Evolutionary conservation across 1,139 yeast genomes (phyloP), one percentile per base, ranked within the genome.

Genomic region (Taiozyma sp.): DNA sequence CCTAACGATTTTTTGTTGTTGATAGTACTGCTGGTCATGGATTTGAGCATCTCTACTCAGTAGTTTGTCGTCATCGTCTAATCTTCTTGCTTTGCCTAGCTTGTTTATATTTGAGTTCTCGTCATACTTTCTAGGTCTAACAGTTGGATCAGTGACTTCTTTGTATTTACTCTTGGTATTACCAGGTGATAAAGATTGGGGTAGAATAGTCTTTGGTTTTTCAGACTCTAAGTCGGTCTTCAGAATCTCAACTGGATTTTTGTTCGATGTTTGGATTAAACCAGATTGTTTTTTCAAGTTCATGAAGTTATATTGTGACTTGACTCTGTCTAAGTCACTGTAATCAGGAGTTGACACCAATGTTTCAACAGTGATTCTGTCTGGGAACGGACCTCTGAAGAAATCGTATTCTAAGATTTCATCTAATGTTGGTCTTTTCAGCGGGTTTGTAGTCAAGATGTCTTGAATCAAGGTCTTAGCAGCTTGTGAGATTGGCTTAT

Each of bases 141-240:
- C 47, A 14, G 54, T 46, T 10, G 62, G 53, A 34, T 64, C 67
- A 4, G 63, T 58, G 21, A 64, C 58, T 63, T 88, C 95, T 67
- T 85, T 86, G 69, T 91, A 91, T 69, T 91, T 91, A 68, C 77
- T 84, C 66, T 83, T 86, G 47, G 97, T 89, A 61, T 90, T 91
- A 58, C 93, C 93, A 16, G 98, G 98, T 30, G 97, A 90, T 63
- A 91, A 77, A 1, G 96, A 87, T 59, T 83, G 86, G 43, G 98
- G 98, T 59, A 91, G 74, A 58, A 91, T 77, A 6, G 88, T 71
- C 60, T 74, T 79, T 45, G 88, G 85, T 62, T 80, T 80, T 63
- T 83, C 88, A 48, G 87, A 81, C 60, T 81, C 85, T 58, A 84
- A 74, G 64, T 85, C 91, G 3, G 87, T 78, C 61, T 79, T 80